A percentile compares a stretch with the other conserved stretches of the same genome.
phyloP scores from a whole-genome alignment of 2,329 filamentous ascomycete genomes.

The Talaromyces sp. region DNA sequence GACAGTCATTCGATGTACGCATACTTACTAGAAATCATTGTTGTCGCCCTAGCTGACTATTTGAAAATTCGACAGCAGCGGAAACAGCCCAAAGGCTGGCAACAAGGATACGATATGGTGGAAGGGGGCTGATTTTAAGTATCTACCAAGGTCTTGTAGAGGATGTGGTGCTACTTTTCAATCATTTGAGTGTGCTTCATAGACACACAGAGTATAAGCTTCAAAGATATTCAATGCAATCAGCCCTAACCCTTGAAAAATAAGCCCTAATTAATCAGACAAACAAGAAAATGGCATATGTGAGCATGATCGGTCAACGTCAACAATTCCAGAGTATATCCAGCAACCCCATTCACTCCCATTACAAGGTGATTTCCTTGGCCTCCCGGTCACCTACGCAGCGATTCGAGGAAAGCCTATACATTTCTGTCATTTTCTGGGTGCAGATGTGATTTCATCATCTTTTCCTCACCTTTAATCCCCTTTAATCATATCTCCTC shows the following conservation, averaged over 20 bases:
- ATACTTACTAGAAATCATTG: background rate
- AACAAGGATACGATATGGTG: background rate
- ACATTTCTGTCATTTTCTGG: too few relatives aligned
- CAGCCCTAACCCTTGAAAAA: background rate
- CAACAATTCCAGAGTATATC: too few relatives aligned
- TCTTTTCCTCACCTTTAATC: too few relatives aligned
- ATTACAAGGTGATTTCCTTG: too few relatives aligned
- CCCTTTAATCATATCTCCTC: too few relatives aligned
- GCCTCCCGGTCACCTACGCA: too few relatives aligned
- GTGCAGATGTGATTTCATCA: too few relatives aligned
- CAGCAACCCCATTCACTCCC: too few relatives aligned
- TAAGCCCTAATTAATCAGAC: too few relatives aligned
- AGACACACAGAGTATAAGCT: background rate
- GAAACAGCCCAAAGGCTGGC: background rate
- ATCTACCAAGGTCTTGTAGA: background rate
- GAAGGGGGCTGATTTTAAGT: background rate
- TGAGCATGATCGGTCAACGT: too few relatives aligned
- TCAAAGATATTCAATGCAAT: background rate
- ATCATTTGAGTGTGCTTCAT: background rate
- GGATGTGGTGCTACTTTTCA: background rate
- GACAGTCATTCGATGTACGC: slow-evolving; percentile 34
- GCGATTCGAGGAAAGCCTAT: too few relatives aligned
- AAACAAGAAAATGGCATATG: too few relatives aligned
- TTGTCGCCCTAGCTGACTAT: background rate
- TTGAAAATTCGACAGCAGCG: background rate